phyloP scores from a whole-genome alignment of 2,329 filamentous ascomycete species.

The Periglandula ipomoeae region DNA sequence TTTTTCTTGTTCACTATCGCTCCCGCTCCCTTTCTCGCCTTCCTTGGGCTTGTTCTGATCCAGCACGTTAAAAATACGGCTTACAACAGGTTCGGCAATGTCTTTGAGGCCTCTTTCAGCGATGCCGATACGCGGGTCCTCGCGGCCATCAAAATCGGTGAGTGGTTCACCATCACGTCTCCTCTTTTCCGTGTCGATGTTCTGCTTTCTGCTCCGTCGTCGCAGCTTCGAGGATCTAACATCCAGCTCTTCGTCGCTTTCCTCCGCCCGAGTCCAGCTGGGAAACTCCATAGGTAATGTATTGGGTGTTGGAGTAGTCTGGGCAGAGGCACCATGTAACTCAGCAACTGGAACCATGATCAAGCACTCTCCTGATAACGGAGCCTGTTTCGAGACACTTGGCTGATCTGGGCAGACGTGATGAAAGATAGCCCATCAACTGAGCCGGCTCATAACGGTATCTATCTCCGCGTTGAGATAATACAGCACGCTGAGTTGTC shows the following conservation, averaged over 20 bases:
- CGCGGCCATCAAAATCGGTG: background rate
- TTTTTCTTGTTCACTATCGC: background rate
- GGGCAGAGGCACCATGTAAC: background rate
- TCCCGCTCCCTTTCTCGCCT: background rate
- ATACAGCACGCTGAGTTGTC: background rate
- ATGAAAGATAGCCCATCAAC: no score
- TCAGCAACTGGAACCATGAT: constrained; percentile 2
- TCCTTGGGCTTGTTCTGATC: background rate
- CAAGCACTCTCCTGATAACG: background rate
- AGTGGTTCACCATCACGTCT: background rate
- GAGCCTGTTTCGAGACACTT: no score
- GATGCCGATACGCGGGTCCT: background rate
- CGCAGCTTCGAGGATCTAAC: background rate
- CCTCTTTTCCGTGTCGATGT: background rate
- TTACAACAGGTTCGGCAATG: background rate
- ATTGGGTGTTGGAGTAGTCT: background rate
- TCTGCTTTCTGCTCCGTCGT: constrained; percentile 1
- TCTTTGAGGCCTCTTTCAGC: background rate
- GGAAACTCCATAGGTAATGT: constrained; percentile 2
- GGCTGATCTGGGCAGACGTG: no score
- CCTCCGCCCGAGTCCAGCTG: constrained; percentile 1
- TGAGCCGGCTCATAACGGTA: no score
- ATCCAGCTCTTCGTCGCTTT: background rate
- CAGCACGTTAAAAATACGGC: background rate
- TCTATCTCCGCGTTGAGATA: background rate